Percentiles rank a stretch among this genome's conserved stretches.
phyloP scores from a whole-genome alignment of 441 rosid species.

The Flueggea neowawraea region DNA sequence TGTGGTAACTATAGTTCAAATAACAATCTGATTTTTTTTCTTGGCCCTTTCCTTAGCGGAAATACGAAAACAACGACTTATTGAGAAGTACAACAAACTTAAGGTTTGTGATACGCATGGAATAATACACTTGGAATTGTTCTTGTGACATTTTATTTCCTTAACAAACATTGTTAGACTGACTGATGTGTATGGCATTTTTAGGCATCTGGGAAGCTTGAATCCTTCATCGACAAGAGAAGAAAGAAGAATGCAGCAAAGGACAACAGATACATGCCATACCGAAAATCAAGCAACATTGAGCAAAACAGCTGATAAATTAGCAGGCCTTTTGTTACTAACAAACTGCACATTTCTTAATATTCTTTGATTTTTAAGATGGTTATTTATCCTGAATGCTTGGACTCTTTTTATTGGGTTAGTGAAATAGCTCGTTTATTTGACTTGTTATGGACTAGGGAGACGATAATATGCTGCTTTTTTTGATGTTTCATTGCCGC shows the following conservation, averaged over 20 bases:
- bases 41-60: slow-evolving; percentile 43
- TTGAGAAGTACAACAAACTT: slow-evolving; percentile 71
- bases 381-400: too few relatives aligned
- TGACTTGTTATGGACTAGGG: too few relatives aligned
- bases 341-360: not conserved
- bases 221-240: slow-evolving; percentile 68
- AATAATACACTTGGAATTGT: not conserved
- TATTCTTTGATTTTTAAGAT: too few relatives aligned
- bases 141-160: not conserved
- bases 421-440: too few relatives aligned
- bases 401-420: too few relatives aligned
- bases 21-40: slow-evolving; percentile 14
- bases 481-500: too few relatives aligned
- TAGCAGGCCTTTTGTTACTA: not conserved
- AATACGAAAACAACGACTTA: slow-evolving; percentile 61
- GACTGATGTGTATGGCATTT: slow-evolving; percentile 2
- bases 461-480: too few relatives aligned
- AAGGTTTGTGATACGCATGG: slow-evolving; percentile 38
- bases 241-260: slow-evolving; percentile 87
- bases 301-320: slow-evolving; percentile 33
- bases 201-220: slow-evolving; percentile 78
- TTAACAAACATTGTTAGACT: not conserved
- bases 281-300: slow-evolving; percentile 36
- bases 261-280: slow-evolving; percentile 81
- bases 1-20: not conserved